These are phyloP conservation scores for Polyporus tsugae DNA, from an alignment of 1,284 basidiomycete genomes.

Conservation along the genomic window DNA sequence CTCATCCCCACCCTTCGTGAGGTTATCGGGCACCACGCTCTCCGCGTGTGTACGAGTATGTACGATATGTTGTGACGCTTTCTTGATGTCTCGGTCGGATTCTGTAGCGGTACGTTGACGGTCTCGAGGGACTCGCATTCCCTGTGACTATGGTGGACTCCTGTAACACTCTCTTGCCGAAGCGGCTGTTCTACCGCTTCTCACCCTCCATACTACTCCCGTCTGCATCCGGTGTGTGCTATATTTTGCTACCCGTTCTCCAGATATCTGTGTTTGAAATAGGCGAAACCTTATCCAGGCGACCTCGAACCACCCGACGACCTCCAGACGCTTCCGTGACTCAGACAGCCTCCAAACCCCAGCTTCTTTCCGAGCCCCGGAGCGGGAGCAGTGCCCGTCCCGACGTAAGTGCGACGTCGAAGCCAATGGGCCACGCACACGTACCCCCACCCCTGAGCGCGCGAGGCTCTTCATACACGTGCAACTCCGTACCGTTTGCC, in stretches of 20 bases:
- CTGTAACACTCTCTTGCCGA: constrained; percentile 1
- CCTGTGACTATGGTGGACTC: neutral
- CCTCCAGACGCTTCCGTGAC: constrained; percentile 1
- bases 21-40: constrained; percentile 4
- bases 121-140: constrained; percentile 5
- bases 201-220: constrained; percentile 5
- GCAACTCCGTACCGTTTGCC: neutral
- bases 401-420: constrained; percentile 6
- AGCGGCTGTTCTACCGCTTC: neutral
- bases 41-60: constrained; percentile 19
- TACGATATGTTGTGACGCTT: constrained; percentile 17
- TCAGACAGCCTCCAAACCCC: constrained; percentile 11
- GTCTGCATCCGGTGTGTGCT: constrained; percentile 29
- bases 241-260: constrained; percentile 7
- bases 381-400: constrained; percentile 1
- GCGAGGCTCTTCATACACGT: neutral
- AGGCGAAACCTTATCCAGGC: constrained; percentile 15
- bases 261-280: constrained; percentile 23
- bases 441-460: constrained; percentile 6
- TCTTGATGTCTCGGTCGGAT: constrained; percentile 11
- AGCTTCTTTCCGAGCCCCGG: neutral
- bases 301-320: constrained; percentile 6
- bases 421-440: constrained; percentile 1
- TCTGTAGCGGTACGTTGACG: constrained; percentile 8
- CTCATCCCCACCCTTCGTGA: neutral